Conservation (phyloP, 768 basidiomycete genomes). For the Boletus reticuloceps region DNA sequence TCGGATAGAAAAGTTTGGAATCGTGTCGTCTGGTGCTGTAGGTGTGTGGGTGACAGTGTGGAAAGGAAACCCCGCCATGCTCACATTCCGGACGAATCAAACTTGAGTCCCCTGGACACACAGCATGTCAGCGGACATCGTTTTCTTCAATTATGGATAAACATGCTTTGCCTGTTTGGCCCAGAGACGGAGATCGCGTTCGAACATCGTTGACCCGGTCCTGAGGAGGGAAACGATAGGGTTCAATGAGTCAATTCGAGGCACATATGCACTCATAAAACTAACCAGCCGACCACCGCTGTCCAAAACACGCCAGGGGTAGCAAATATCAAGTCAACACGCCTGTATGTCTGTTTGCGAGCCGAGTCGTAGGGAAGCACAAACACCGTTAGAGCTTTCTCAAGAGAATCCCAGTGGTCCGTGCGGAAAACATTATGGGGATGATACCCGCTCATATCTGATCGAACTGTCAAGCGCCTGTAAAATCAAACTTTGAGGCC, state of each 20-base stretch:
- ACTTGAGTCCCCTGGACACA: constrained; percentile 64
- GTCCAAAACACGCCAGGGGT: constrained; percentile 80
- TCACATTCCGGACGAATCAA: constrained; percentile 81
- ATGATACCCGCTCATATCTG: constrained; percentile 64
- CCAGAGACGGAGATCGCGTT: constrained; percentile 77
- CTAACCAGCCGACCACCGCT: constrained; percentile 84
- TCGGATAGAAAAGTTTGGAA: constrained; percentile 56
- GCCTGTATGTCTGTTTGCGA: constrained; percentile 49
- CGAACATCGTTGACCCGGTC: constrained; percentile 89
- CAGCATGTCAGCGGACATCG: neutral
- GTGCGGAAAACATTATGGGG: constrained; percentile 51
- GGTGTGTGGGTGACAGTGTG: neutral
- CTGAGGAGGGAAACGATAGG: constrained; percentile 32
- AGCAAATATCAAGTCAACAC: constrained; percentile 84
- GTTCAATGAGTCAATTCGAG: neutral
- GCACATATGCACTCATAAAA: neutral
- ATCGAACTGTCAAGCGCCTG: constrained; percentile 9
- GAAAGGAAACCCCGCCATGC: constrained; percentile 15
- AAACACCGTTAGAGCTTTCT: constrained; percentile 84
- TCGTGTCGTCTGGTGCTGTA: constrained; percentile 55
- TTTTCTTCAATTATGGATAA: neutral
- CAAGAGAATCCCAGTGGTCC: constrained; percentile 75
- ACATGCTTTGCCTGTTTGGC: constrained; percentile 59
- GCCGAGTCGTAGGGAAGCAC: constrained; percentile 45
- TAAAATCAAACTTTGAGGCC: constrained; percentile 21